Percentiles rank a stretch among this genome's conserved stretches.
These are phyloP conservation scores for Aspergillus baeticus DNA, from an alignment of 495 filamentous ascomycete genomes.

Conservation along the genomic window DNA sequence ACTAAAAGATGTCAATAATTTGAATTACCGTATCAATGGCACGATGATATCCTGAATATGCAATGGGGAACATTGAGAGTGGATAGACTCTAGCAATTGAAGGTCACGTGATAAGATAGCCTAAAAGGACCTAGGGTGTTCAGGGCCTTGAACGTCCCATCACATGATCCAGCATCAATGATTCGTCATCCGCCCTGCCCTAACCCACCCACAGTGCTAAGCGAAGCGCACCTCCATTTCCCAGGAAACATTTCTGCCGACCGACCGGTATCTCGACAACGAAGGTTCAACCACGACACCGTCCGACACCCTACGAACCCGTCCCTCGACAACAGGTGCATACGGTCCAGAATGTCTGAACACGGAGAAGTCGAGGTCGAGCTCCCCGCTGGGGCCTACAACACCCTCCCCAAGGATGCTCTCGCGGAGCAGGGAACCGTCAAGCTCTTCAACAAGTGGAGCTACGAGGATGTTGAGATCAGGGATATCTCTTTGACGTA, in stretches of 20 bases:
- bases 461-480: slow-evolving; percentile 99
- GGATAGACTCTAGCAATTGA: neutral
- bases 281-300: slow-evolving; percentile 40
- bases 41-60: no score
- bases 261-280: slow-evolving; percentile 30
- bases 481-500: slow-evolving; percentile 99
- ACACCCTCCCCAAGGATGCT: slow-evolving; percentile 94
- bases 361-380: slow-evolving; percentile 92
- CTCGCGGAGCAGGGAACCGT: slow-evolving; percentile 83
- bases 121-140: neutral
- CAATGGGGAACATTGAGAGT: no score
- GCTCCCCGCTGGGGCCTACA: slow-evolving; percentile 60
- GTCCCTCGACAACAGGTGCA: slow-evolving; percentile 44
- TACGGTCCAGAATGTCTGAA: slow-evolving; percentile 82
- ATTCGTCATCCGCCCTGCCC: slow-evolving; percentile 34
- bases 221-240: slow-evolving; percentile 47
- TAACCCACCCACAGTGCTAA: slow-evolving; percentile 45
- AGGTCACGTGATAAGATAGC: slow-evolving; percentile 1
- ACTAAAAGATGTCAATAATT: no score
- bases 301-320: slow-evolving; percentile 40
- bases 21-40: no score
- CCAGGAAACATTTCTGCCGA: slow-evolving; percentile 35
- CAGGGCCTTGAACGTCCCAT: neutral
- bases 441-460: slow-evolving; percentile 98
- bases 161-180: slow-evolving; percentile 22